Evolutionary conservation across 306 rosid genomes (phyloP), one percentile per base, ranked within the genome.

Genomic region (Prunus mongolica): DNA sequence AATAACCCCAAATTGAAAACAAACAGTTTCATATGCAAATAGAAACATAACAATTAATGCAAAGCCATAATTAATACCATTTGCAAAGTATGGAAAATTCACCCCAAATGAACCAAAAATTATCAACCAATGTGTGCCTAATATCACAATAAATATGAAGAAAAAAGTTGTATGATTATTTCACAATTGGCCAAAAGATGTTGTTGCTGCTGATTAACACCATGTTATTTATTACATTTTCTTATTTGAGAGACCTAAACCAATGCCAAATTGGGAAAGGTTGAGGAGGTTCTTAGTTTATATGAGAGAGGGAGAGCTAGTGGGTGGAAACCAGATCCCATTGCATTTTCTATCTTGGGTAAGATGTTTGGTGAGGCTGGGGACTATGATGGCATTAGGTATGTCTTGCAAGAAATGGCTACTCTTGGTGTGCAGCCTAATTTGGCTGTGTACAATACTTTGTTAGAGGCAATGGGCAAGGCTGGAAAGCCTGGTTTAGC

Each of bases 281-380:
- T 92, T 72, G 97, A 91, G 78, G 97, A 92, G 70, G 97, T 87
- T 28, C 80, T 92, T 11, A 89, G 79, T 80, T 84, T 95, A 86
- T 92, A 90, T 69, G 97, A 92, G 86, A 88, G 96, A 78, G 99
- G 89, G 46, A 91, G 97, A 60, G 97, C 93, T 22, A 89, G 78
- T 50, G 98, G 99, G 73, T 95, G 99, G 99, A 89, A 76, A 77
- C 99, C 98, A 25, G 98, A 91, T 45, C 87, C 88, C 0, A 74
- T 88, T 10, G 82, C 99, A 8, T 96, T 91, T 78, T 85, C 96
- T 27, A 93, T 96, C 45, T 65, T 96, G 84, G 99, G 87, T 55
- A 96, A 89, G 92, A 92, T 92, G 97, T 92, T 96, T 83, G 99
- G 99, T 22, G 97, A 91, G 80, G 95, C 97, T 44, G 98, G 97